Evolutionary conservation across 2,329 filamentous ascomycete species (phyloP).

Genomic region (Rosellinia necatrix): DNA sequence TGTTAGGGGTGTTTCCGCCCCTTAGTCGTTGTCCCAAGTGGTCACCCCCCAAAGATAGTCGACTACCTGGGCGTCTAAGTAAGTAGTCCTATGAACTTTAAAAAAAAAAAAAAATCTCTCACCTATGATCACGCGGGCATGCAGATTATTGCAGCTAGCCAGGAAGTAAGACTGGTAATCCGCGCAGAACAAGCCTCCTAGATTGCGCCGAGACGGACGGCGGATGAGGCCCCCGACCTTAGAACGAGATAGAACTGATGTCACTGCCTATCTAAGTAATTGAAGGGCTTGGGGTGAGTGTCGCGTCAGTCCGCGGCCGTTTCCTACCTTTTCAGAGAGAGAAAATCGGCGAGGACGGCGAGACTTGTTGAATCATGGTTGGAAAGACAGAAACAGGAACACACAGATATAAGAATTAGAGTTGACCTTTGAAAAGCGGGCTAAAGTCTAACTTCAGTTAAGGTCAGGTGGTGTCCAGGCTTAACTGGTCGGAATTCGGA

Average conservation of each 20-base stretch:
- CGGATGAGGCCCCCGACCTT: background rate
- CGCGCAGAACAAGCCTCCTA: conserved; percentile 6
- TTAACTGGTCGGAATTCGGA: too few species aligned
- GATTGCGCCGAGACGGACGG: background rate
- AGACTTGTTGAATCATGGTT: too few species aligned
- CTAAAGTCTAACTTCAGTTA: too few species aligned
- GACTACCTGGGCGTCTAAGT: background rate
- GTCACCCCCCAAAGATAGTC: conserved; percentile 5
- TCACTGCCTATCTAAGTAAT: too few species aligned
- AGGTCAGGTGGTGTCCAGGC: too few species aligned
- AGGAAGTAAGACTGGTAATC: conserved; percentile 13
- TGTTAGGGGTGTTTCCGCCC: background rate
- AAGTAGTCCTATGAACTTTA: conserved; percentile 20
- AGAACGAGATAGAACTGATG: background rate
- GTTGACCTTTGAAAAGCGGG: too few species aligned
- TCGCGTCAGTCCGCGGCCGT: too few species aligned
- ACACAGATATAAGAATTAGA: too few species aligned
- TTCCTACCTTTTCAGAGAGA: too few species aligned
- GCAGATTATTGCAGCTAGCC: conserved; percentile 12
- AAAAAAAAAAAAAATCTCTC: conserved; percentile 28
- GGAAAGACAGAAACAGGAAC: too few species aligned
- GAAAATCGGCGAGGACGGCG: too few species aligned
- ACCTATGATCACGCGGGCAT: conserved; percentile 13
- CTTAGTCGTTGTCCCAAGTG: background rate
- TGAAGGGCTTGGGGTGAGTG: too few species aligned